These are phyloP conservation scores for Citrus mangshanensis DNA, from an alignment of 345 rosid genomes.

Conservation along the genomic window DNA sequence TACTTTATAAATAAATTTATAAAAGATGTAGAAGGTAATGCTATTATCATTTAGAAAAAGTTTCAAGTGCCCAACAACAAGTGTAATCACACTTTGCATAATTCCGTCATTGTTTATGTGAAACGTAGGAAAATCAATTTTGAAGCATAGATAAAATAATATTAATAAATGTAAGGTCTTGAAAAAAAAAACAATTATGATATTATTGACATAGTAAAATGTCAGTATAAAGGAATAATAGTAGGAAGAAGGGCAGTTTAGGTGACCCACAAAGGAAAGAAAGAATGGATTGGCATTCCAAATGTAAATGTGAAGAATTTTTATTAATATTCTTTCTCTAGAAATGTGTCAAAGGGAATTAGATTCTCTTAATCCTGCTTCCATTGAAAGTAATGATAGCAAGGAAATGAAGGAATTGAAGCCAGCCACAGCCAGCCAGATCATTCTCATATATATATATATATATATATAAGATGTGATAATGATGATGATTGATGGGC, in stretches of 20 bases:
- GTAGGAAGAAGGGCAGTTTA: background rate
- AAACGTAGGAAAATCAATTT: no score
- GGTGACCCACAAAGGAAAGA: background rate
- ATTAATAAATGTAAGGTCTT: background rate
- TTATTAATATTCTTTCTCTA: background rate
- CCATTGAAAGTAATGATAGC: constrained; percentile 22
- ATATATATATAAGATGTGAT: background rate
- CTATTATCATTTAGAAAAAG: no score
- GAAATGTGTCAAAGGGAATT: constrained; percentile 13
- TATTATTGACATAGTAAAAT: background rate
- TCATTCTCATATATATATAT: background rate
- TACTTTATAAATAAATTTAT: no score
- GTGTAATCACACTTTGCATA: no score
- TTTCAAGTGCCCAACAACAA: no score
- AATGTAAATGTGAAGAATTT: background rate
- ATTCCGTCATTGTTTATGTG: no score
- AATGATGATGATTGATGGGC: background rate
- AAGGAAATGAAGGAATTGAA: constrained; percentile 13
- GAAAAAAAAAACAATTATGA: no score
- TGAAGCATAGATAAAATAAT: no score
- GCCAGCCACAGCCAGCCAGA: constrained; percentile 1
- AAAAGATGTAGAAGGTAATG: no score
- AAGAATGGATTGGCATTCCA: background rate
- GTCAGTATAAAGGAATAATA: background rate
- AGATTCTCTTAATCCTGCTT: constrained; percentile 31